Percentiles rank a stretch among this genome's conserved stretches.
Evolutionary conservation across 805 yeast species (phyloP).

Genomic region (Cyberlindnera sargentensis): DNA sequence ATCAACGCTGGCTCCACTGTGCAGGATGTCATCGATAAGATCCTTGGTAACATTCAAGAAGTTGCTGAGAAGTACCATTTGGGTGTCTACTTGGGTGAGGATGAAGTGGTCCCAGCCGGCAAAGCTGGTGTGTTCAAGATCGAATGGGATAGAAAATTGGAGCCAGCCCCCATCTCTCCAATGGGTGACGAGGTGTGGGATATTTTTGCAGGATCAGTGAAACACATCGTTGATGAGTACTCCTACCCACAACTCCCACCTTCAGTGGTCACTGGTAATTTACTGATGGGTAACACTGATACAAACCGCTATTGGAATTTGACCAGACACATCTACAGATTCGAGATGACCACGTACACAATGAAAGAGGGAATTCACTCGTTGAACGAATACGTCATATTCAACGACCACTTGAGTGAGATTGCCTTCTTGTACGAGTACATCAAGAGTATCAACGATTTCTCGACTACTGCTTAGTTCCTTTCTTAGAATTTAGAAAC

Average conservation of each 20-base stretch:
- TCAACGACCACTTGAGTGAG: constrained; percentile 12
- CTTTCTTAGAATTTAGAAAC: constrained; percentile 14
- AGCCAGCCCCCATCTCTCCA: constrained; percentile 51
- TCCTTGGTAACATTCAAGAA: constrained; percentile 25
- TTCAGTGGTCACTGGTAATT: constrained; percentile 8
- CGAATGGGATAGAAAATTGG: constrained; percentile 23
- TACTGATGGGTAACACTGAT: constrained; percentile 15
- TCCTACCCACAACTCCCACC: constrained; percentile 17
- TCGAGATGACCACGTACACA: constrained; percentile 9
- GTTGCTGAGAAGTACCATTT: constrained; percentile 38
- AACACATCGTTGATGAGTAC: constrained; percentile 50
- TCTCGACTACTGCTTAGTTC: constrained; percentile 25
- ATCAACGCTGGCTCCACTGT: constrained; percentile 40
- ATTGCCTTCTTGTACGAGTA: constrained; percentile 15
- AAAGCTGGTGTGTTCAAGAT: constrained; percentile 20
- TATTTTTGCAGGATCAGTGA: constrained; percentile 49
- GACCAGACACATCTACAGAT: constrained; percentile 15
- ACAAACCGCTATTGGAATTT: constrained; percentile 13
- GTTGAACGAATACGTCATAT: constrained; percentile 13
- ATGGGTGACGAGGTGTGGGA: constrained; percentile 40
- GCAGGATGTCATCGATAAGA: constrained; percentile 25
- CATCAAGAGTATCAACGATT: constrained; percentile 11
- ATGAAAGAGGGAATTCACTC: not conserved
- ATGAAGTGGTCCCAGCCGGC: constrained; percentile 2
- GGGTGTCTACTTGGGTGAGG: constrained; percentile 2